Evolutionary conservation across 2,329 filamentous ascomycete species (phyloP), one percentile per base, ranked within the genome.

Genomic region (Colletotrichum simmondsii): DNA sequence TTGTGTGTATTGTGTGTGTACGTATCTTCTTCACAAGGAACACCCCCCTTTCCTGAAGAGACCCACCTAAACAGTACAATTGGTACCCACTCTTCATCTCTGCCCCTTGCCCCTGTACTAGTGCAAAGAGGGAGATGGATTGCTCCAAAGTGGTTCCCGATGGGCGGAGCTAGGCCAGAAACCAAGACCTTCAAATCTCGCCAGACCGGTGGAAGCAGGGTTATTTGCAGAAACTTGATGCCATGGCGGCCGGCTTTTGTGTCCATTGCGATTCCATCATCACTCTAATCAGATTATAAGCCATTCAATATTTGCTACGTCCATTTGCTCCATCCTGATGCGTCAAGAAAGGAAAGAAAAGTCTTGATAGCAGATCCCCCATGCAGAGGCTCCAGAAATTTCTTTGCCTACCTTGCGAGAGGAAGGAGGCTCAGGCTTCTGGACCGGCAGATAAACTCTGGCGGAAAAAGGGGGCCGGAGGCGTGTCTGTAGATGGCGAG

Each of bases 171-270:
- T 73, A 73, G 24, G 46, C 68, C 58, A 71, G 69, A 71, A 78
- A 76, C 72, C 75, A 77, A 77, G 76, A 77, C 76, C 72, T 65
- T 76, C 77, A 75, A 78, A 77, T 78, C 74, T 77, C 76, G 78
- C 76, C 65, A 74, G 68, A 71, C n/a, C 56, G 66, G 71, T 70
- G 70, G 66, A 70, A 70, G 60, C 70, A 72, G 66, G 66, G 62
- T 57, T 65, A 30, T 16, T 22, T 42, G 52, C 30, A 65, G 32
- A 60, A 54, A 42, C 37, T 60, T 65, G 58, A 65, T 70, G 28
- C 46, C 66, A 70, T 71, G 28, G 65, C 32, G 10, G 54, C 52
- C 54, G 65, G 58, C 49, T 42, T 19, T 26, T 28, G 62, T 11
- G 32, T 16, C 28, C 35, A 69, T 60, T 22, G 66, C 70, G 42